These are phyloP conservation scores for Ceratobasidium sp. DNA, from an alignment of 1,284 basidiomycete species.

Conservation along the genomic window DNA sequence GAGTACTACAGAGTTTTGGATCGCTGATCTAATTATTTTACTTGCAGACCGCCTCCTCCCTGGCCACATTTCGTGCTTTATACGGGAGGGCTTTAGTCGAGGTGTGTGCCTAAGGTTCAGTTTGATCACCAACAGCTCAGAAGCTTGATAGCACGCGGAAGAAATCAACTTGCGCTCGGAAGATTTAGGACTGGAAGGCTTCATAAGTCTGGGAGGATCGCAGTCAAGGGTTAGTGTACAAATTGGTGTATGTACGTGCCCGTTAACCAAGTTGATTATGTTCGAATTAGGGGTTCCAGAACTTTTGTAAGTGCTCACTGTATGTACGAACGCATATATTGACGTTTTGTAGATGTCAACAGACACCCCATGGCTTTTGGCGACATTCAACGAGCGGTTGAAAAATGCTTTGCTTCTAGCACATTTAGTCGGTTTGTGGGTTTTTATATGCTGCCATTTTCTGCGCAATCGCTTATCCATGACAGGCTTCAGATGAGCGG, in stretches of 20 bases:
- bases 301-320: slow-evolving; percentile 66
- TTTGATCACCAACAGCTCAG: neutral
- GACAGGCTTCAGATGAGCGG: slow-evolving; percentile 53
- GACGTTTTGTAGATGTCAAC: slow-evolving; percentile 70
- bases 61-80: slow-evolving; percentile 68
- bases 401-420: slow-evolving; percentile 68
- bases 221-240: slow-evolving; percentile 67
- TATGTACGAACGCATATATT: neutral
- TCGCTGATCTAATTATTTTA: slow-evolving; percentile 24
- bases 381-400: slow-evolving; percentile 74
- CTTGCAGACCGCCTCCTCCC: slow-evolving; percentile 64
- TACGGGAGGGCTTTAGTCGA: slow-evolving; percentile 71
- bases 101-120: slow-evolving; percentile 54
- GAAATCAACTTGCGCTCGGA: slow-evolving; percentile 62
- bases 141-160: slow-evolving; percentile 63
- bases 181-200: slow-evolving; percentile 71
- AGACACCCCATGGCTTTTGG: slow-evolving; percentile 70
- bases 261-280: neutral
- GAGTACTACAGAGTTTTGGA: slow-evolving; percentile 35
- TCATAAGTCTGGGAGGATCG: slow-evolving; percentile 78
- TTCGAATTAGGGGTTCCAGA: slow-evolving; percentile 72
- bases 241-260: neutral
- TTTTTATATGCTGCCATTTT: slow-evolving; percentile 35
- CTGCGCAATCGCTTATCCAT: slow-evolving; percentile 48
- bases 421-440: slow-evolving; percentile 72